Base-by-base conservation (phyloP, 805 yeast species). In the Candida nemodendra region DNA sequence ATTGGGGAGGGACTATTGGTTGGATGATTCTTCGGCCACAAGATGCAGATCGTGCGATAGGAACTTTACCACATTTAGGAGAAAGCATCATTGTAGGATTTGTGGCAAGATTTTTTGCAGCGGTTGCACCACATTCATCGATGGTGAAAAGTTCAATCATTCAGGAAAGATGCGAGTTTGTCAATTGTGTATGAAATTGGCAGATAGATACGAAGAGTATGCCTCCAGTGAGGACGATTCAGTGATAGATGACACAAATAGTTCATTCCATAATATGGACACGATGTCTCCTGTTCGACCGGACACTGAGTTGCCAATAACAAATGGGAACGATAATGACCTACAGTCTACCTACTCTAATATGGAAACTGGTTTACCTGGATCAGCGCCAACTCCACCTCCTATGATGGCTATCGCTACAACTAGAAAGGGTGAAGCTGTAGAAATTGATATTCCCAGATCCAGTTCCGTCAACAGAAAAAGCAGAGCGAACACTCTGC, bases 21-120 rank as follows among this genome's bases (percentile, higher is more conserved):
- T 91, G 87, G 88, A 90, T 53, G 97, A 91, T 64, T 85, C 91
- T 28, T 85, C 88, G 42, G 95, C 95, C 0, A 76, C 81, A 7
- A 93, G 88, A 45, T 91, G 99, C 54, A 78, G 88, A 41, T 72
- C 82, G 12, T 91, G 98, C 60, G 86, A 84, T 39, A 73, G 79
- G 38, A 76, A 78, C 3, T 91, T 91, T 56, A 77, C 84, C 1
- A 84, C 97, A 0, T 90, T 89, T 63, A 68, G 96, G 57, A 70
- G 99, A 49, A 84, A 86, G 48, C 99, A 91, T 57, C 99, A 91
- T 61, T 91, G 99, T 56, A 68, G 99, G 37, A 80, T 91, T 24
- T 91, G 99, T 63, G 99, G 99, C 2, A 96, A 90, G 59, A 90
- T 91, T 33, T 91, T 90, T 56, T 91, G 99, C 61, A 73, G 84